phyloP scores from a whole-genome alignment of 805 yeast genomes.

The Maudiozyma saulgeensis region DNA sequence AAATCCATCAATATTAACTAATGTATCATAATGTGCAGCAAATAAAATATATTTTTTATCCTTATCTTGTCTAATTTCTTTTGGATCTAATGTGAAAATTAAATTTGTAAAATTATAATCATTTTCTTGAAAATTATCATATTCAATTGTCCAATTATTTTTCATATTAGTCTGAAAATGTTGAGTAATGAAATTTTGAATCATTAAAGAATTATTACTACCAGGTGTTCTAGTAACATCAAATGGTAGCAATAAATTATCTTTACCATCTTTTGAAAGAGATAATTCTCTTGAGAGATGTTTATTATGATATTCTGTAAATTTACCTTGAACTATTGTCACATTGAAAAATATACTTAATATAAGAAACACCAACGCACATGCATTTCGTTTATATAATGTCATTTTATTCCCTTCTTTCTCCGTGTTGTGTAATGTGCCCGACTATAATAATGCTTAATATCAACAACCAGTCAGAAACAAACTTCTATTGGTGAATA shows the following conservation, averaged over 20 bases:
- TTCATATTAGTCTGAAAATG: conserved; percentile 26
- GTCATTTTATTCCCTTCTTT: too few relatives aligned
- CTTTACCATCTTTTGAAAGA: neutral
- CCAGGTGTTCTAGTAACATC: conserved; percentile 37
- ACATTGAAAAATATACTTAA: neutral
- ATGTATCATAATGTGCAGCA: conserved; percentile 49
- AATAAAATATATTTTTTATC: conserved; percentile 29
- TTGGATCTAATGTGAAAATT: conserved; percentile 23
- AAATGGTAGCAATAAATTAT: conserved; percentile 24
- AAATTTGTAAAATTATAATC: conserved; percentile 33
- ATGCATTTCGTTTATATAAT: too few relatives aligned
- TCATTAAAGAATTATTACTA: conserved; percentile 30
- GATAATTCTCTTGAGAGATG: conserved; percentile 5
- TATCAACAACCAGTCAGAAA: too few relatives aligned
- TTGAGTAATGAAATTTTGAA: conserved; percentile 30
- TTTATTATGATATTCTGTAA: neutral
- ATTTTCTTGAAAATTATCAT: conserved; percentile 31
- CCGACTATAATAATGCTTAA: too few relatives aligned
- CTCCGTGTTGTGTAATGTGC: too few relatives aligned
- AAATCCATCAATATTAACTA: conserved; percentile 40
- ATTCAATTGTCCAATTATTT: conserved; percentile 20
- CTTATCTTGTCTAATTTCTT: conserved; percentile 1
- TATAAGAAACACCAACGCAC: too few relatives aligned
- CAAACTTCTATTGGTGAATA: too few relatives aligned
- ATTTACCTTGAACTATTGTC: neutral